Conservation (phyloP, 495 filamentous ascomycete species). For the Lichina pygmaea region DNA sequence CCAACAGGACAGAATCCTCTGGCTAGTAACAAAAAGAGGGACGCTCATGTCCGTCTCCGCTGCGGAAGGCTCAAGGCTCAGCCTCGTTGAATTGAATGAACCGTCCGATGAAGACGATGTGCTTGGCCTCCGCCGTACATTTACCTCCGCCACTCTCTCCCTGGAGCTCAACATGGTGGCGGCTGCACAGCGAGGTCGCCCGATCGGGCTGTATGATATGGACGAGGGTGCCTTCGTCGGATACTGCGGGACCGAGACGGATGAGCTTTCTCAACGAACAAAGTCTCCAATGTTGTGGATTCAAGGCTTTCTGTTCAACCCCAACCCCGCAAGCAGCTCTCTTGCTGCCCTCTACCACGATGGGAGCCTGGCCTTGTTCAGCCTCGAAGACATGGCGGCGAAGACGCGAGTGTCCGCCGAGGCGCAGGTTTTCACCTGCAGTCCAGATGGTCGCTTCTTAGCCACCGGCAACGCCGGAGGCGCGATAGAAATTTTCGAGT, state of each 20-base stretch:
- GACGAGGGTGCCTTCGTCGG: constrained; percentile 7
- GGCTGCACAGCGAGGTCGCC: background rate
- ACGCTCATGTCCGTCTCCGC: no score
- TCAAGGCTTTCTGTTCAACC: background rate
- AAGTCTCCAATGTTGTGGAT: constrained; percentile 2
- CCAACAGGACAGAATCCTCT: no score
- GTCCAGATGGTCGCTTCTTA: constrained; percentile 11
- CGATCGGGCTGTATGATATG: background rate
- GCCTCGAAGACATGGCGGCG: constrained; percentile 6
- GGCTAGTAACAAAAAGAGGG: no score
- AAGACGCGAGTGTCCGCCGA: constrained; percentile 2
- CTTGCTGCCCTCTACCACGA: background rate
- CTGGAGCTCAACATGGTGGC: background rate
- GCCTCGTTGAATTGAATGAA: no score
- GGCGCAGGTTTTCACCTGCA: constrained; percentile 6
- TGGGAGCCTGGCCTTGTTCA: constrained; percentile 1
- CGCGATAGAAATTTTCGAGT: constrained; percentile 13
- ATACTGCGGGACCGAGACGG: constrained; percentile 4
- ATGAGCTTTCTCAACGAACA: background rate
- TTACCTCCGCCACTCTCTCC: background rate
- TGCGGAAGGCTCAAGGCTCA: no score
- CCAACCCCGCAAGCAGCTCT: background rate
- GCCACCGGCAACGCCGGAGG: constrained; percentile 8
- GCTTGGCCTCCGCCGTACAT: background rate
- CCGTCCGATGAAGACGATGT: no score